These are phyloP conservation scores for Odonthalia washingtoniensis DNA, from an alignment of 31 red algal genomes.

Conservation along the genomic window DNA sequence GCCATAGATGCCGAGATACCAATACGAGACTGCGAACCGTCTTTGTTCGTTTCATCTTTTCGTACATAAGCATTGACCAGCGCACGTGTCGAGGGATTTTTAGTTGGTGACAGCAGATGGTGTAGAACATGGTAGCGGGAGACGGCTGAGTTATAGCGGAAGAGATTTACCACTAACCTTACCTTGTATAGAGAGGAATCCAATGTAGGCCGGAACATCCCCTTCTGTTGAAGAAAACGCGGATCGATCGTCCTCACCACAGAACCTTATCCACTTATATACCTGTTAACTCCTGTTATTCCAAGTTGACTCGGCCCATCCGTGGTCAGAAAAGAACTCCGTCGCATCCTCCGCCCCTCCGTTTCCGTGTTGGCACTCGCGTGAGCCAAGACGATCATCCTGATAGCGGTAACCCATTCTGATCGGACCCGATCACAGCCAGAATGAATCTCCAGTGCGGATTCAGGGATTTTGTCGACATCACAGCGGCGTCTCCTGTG, in stretches of 20 bases:
- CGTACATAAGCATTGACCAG: constrained; percentile 1
- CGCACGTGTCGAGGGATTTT: neutral
- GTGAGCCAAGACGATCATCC: too few species aligned
- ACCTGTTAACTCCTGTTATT: too few species aligned
- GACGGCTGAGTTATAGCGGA: constrained; percentile 13
- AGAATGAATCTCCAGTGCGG: too few species aligned
- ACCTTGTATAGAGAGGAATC: constrained; percentile 28
- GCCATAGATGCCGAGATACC: neutral
- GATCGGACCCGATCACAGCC: too few species aligned
- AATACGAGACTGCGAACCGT: neutral
- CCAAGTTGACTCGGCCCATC: too few species aligned
- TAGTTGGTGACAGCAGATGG: constrained; percentile 19
- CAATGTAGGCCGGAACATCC: constrained; percentile 26
- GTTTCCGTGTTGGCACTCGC: too few species aligned
- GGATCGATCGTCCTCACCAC: constrained; percentile 16
- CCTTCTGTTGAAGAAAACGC: constrained; percentile 18
- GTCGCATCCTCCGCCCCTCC: constrained; percentile 1
- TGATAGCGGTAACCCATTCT: too few species aligned
- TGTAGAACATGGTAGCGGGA: constrained; percentile 29
- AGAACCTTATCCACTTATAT: neutral
- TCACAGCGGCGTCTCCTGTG: too few species aligned
- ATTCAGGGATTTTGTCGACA: neutral
- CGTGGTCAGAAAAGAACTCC: neutral
- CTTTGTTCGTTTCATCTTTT: neutral
- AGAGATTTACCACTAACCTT: constrained; percentile 5